Base-by-base conservation (phyloP, 306 rosid genomes). In the Casuarina cunninghamiana region DNA sequence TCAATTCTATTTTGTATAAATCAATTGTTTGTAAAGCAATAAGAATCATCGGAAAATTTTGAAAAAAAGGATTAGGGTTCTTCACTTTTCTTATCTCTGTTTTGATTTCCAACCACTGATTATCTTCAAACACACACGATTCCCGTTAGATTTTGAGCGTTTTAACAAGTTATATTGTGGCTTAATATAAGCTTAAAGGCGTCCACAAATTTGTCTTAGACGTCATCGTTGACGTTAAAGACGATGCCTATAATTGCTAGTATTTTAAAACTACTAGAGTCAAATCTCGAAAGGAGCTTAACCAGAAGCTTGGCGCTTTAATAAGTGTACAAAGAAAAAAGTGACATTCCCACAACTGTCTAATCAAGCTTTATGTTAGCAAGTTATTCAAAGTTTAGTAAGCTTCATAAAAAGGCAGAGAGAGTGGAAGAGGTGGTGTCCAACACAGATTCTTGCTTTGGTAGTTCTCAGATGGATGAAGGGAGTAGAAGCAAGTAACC, bases 371-470 rank as follows among this genome's bases (percentile, higher is more conserved):
- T 75, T 84, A 12, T 44, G 79, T 68, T 45, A 12, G 42, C 54
- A 63, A 79, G 62, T 75, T 48, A 67, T 78, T 75, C 45, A n/a
- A 75, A 67, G 71, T 37, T 68, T 41, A 54, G 46, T 26, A 13
- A 51, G 44, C 15, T 55, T 68, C 62, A 16, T 55, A 12, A 77
- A 78, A 75, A 45, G 75, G 63, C 43, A 12, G 50, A n/a, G 10
- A 19, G 51, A 81, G 81, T 85, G 89, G 86, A 75, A 77, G 76
- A 54, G 73, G 57, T 73, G 75, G 75, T 61, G 53, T 81, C 85
- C 84, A 73, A 10, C 75, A 44, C 1, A 69, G 78, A 73, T 88
- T 86, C 85, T 76, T 21, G 2, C 17, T 35, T 51, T 66, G 10
- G 41, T 35, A 35, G 1, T 19, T 19, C 1, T 51, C 3, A 39